phyloP scores from a whole-genome alignment of 495 filamentous ascomycete genomes.

The Tuber borchii region DNA sequence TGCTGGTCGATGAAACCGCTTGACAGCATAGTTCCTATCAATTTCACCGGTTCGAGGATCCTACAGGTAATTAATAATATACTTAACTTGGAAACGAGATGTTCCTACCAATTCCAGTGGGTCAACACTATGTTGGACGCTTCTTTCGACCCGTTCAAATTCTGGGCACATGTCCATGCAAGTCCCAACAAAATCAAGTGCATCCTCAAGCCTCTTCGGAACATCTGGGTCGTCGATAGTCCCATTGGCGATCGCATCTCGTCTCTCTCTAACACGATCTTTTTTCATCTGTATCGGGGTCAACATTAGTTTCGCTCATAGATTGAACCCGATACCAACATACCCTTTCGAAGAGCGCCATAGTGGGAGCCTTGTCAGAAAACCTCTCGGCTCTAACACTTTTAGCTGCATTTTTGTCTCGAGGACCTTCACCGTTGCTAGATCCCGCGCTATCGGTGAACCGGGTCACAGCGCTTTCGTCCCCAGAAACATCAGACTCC shows the following conservation, averaged over 20 bases:
- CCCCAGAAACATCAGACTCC: constrained; percentile 1
- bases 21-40: constrained; percentile 49
- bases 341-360: background rate
- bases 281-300: constrained; percentile 47
- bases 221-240: constrained; percentile 86
- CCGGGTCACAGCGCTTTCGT: background rate
- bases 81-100: constrained; percentile 11
- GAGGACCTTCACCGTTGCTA: background rate
- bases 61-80: constrained; percentile 28
- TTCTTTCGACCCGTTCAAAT: constrained; percentile 54
- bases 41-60: constrained; percentile 33
- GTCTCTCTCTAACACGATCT: constrained; percentile 61
- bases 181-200: constrained; percentile 79
- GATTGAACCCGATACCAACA: background rate
- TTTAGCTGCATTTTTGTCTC: background rate
- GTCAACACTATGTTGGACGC: constrained; percentile 54
- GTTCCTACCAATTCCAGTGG: constrained; percentile 53
- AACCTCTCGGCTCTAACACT: background rate
- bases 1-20: constrained; percentile 81
- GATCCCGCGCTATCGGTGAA: background rate
- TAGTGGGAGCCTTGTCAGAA: constrained; percentile 2
- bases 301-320: background rate
- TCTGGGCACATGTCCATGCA: constrained; percentile 93
- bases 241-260: constrained; percentile 62
- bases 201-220: constrained; percentile 68